These are phyloP conservation scores for Penicillium sp. DNA, from an alignment of 2,329 filamentous ascomycete genomes.

Conservation along the genomic window DNA sequence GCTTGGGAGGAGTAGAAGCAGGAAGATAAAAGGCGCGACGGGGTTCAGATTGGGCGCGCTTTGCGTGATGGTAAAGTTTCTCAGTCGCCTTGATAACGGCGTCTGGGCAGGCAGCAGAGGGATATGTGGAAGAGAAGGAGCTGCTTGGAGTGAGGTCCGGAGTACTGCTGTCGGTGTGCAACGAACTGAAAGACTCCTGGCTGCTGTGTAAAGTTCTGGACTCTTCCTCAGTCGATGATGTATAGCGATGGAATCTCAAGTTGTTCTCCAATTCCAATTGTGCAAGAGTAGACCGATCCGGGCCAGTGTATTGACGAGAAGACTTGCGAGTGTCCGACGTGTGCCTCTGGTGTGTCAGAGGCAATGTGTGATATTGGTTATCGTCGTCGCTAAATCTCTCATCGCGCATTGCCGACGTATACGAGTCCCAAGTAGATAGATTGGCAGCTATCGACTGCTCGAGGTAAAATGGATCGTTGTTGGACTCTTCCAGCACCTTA, in stretches of 20 bases:
- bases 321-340: slow-evolving; percentile 14
- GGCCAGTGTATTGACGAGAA: slow-evolving; percentile 21
- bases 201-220: slow-evolving; percentile 35
- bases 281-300: slow-evolving; percentile 40
- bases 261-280: slow-evolving; percentile 42
- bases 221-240: slow-evolving; percentile 33
- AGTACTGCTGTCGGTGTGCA: slow-evolving; percentile 39
- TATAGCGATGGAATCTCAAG: slow-evolving; percentile 37
- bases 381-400: slow-evolving; percentile 39
- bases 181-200: slow-evolving; percentile 44
- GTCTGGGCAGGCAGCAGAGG: slow-evolving; percentile 39
- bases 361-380: slow-evolving; percentile 42
- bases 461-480: slow-evolving; percentile 48
- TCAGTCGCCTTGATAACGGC: slow-evolving; percentile 37
- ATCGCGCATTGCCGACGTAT: slow-evolving; percentile 39
- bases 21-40: slow-evolving; percentile 36
- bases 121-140: slow-evolving; percentile 48
- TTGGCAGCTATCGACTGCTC: slow-evolving; percentile 42
- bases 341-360: slow-evolving; percentile 33
- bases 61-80: slow-evolving; percentile 37
- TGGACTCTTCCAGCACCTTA: slow-evolving; percentile 42
- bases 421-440: slow-evolving; percentile 32
- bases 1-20: slow-evolving; percentile 31
- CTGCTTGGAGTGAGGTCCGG: slow-evolving; percentile 48
- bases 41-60: slow-evolving; percentile 24